Evolutionary conservation across 495 filamentous ascomycete genomes (phyloP).

Genomic region (Aspergillus haitiensis): DNA sequence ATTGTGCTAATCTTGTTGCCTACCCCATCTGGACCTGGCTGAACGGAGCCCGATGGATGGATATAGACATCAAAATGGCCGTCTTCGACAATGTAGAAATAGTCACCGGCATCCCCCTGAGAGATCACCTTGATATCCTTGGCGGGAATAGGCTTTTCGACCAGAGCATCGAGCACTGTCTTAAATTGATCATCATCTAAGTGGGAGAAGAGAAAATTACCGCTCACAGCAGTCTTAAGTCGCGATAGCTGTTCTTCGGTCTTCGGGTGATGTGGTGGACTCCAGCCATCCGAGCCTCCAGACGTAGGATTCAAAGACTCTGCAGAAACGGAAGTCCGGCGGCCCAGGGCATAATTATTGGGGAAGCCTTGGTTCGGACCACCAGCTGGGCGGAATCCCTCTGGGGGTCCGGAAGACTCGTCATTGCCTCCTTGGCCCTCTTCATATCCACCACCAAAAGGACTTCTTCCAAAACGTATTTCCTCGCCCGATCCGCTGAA

Average conservation of each 20-base stretch:
- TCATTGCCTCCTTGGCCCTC: slow-evolving; percentile 28
- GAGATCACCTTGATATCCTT: slow-evolving; percentile 96
- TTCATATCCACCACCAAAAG: slow-evolving; percentile 34
- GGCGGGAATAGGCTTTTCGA: slow-evolving; percentile 92
- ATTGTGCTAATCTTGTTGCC: slow-evolving; percentile 80
- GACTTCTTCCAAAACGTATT: slow-evolving; percentile 39
- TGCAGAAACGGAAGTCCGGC: slow-evolving; percentile 94
- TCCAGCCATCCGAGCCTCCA: slow-evolving; percentile 83
- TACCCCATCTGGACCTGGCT: slow-evolving; percentile 80
- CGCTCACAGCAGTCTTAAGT: slow-evolving; percentile 75
- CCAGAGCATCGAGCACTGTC: slow-evolving; percentile 84
- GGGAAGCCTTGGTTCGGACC: slow-evolving; percentile 69
- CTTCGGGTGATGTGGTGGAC: slow-evolving; percentile 81
- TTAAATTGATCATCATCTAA: slow-evolving; percentile 87
- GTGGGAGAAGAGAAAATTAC: slow-evolving; percentile 93
- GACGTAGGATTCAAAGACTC: slow-evolving; percentile 91
- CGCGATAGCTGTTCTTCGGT: slow-evolving; percentile 75
- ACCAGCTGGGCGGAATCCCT: slow-evolving; percentile 34
- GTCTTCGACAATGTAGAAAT: slow-evolving; percentile 95
- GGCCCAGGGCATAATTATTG: slow-evolving; percentile 87
- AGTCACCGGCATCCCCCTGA: slow-evolving; percentile 94
- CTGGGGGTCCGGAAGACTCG: slow-evolving; percentile 31
- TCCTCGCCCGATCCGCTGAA: slow-evolving; percentile 27
- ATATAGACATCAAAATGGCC: slow-evolving; percentile 91
- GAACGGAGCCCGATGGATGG: slow-evolving; percentile 73